A percentile compares a stretch with the other conserved stretches of the same genome.
These are phyloP conservation scores for Salix arbutifolia DNA, from an alignment of 345 rosid species.

Conservation along the genomic window DNA sequence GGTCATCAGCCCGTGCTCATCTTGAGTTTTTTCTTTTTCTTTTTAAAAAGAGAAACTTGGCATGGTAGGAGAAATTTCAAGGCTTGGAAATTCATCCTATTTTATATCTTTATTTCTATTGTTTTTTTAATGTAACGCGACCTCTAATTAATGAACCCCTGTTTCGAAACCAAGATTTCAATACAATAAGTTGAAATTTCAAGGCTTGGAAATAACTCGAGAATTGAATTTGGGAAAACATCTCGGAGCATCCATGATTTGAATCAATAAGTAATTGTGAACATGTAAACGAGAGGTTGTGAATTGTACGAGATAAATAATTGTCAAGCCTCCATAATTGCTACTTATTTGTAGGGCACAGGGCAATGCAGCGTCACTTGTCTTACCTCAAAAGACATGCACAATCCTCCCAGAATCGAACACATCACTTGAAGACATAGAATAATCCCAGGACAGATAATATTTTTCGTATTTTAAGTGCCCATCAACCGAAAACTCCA, in stretches of 20 bases:
- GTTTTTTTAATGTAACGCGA: too few relatives aligned
- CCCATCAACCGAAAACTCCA: neutral
- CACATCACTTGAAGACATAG: neutral
- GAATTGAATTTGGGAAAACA: too few relatives aligned
- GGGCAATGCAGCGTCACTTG: neutral
- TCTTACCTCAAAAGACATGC: slow-evolving; percentile 2
- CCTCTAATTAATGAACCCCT: neutral
- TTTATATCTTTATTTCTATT: too few relatives aligned
- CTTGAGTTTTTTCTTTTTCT: too few relatives aligned
- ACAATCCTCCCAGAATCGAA: neutral
- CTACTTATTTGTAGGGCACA: neutral
- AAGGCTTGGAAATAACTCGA: too few relatives aligned
- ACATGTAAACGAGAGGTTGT: too few relatives aligned
- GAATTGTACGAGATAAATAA: neutral
- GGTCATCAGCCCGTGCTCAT: neutral
- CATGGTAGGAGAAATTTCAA: too few relatives aligned
- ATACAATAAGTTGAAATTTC: neutral
- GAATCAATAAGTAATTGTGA: too few relatives aligned
- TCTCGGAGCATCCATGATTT: too few relatives aligned
- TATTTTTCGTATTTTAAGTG: neutral
- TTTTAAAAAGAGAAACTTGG: too few relatives aligned
- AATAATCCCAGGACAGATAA: neutral
- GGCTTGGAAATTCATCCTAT: too few relatives aligned
- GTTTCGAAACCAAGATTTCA: neutral
- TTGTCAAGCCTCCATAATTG: neutral